Conservation (phyloP, 2,329 filamentous ascomycete genomes). For the Paraconiothyrium brasiliense region DNA sequence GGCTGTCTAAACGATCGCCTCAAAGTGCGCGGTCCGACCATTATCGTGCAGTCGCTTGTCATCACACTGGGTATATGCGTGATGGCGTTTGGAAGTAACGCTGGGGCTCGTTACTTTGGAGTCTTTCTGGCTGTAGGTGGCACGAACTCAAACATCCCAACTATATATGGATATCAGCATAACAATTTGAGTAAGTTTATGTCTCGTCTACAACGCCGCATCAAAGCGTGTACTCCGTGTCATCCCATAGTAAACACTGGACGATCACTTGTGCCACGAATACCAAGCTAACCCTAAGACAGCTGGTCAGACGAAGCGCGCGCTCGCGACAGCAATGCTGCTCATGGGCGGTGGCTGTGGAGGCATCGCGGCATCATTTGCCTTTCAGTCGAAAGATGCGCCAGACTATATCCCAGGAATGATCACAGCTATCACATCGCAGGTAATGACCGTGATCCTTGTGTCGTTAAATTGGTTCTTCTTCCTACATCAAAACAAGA, state of each 20-base stretch:
- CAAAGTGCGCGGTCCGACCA: slow-evolving; percentile 19
- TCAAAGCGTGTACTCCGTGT: background rate
- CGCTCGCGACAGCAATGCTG: slow-evolving; percentile 23
- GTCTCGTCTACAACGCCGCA: background rate
- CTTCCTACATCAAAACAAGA: slow-evolving; percentile 21
- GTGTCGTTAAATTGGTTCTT: slow-evolving; percentile 19
- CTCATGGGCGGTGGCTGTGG: slow-evolving; percentile 26
- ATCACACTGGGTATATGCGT: slow-evolving; percentile 18
- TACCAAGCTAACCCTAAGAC: background rate
- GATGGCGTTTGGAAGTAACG: slow-evolving; percentile 22
- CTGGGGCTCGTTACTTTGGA: slow-evolving; percentile 20
- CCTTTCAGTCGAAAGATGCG: slow-evolving; percentile 24
- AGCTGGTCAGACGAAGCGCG: slow-evolving; percentile 26
- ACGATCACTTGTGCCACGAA: background rate
- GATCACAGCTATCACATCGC: slow-evolving; percentile 23
- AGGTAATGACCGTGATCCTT: slow-evolving; percentile 19
- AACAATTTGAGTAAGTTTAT: slow-evolving; percentile 25
- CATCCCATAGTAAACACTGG: background rate
- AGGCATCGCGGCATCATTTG: slow-evolving; percentile 23
- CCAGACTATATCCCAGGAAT: slow-evolving; percentile 22
- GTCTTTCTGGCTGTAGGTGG: slow-evolving; percentile 21
- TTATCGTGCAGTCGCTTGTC: slow-evolving; percentile 15
- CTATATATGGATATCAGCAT: slow-evolving; percentile 21
- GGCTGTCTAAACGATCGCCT: slow-evolving; percentile 22
- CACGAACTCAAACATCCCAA: slow-evolving; percentile 22